phyloP scores from a whole-genome alignment of 768 basidiomycete genomes.

The Sarcodon aspratus region DNA sequence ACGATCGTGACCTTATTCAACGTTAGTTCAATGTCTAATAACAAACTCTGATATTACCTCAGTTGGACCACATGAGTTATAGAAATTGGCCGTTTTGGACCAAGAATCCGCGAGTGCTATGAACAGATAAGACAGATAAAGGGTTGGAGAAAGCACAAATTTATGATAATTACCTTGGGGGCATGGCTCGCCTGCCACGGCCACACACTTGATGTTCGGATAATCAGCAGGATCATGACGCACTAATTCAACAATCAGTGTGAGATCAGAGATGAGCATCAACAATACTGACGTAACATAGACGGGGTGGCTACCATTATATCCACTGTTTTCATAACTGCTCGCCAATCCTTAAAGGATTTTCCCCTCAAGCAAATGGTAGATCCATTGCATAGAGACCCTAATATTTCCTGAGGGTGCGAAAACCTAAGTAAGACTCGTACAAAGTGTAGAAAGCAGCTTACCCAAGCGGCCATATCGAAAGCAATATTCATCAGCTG shows the following conservation, averaged over 20 bases:
- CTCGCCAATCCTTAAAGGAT: conserved; percentile 35
- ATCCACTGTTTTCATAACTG: conserved; percentile 36
- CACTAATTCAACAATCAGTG: conserved; percentile 9
- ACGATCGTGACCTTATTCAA: conserved; percentile 36
- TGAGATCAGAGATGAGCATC: background rate
- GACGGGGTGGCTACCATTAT: conserved; percentile 38
- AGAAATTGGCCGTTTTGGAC: conserved; percentile 31
- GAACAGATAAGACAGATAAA: background rate
- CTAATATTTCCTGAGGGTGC: conserved; percentile 30
- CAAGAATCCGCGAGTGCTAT: conserved; percentile 32
- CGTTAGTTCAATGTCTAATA: no score
- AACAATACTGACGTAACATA: conserved; percentile 24
- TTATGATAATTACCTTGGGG: conserved; percentile 27
- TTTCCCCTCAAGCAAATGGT: conserved; percentile 44
- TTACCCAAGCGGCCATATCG: conserved; percentile 56
- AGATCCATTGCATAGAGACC: conserved; percentile 37
- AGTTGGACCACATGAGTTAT: conserved; percentile 46
- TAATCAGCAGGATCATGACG: conserved; percentile 39
- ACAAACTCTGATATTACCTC: conserved; percentile 22
- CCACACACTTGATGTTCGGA: conserved; percentile 41
- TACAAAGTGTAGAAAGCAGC: background rate
- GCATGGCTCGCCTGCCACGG: conserved; percentile 47
- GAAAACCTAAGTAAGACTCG: background rate
- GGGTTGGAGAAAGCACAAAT: background rate
- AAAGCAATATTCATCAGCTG: conserved; percentile 56